Evolutionary conservation across 345 rosid species (phyloP).

Genomic region (Eucalyptus pauciflora): DNA sequence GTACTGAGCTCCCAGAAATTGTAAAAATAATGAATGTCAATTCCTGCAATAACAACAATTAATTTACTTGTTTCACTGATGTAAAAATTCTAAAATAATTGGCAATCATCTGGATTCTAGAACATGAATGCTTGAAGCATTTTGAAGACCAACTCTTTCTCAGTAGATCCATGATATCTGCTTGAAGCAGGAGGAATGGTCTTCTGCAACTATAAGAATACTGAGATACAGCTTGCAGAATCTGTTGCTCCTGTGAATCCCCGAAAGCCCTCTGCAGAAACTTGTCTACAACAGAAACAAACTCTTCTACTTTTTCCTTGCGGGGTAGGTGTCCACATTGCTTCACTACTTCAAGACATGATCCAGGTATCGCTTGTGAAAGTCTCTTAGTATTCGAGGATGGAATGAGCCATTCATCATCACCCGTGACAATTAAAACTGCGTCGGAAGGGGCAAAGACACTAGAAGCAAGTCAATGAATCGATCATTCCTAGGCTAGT

Average conservation of each 20-base stretch:
- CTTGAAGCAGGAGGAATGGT: background rate
- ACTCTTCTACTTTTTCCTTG: conserved; percentile 76
- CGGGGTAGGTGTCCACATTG: conserved; percentile 83
- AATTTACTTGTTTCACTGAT: background rate
- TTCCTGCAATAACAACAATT: background rate
- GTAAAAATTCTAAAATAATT: background rate
- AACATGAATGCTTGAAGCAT: background rate
- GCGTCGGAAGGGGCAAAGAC: background rate
- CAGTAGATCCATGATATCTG: background rate
- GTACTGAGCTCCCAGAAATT: background rate
- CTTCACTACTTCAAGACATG: conserved; percentile 50
- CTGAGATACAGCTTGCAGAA: conserved; percentile 1
- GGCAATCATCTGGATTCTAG: background rate
- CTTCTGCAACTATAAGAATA: background rate
- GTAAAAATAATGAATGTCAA: background rate
- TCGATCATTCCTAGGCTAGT: background rate
- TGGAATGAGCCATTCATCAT: conserved; percentile 67
- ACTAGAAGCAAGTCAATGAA: background rate
- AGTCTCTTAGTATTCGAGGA: conserved; percentile 79
- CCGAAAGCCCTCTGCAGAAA: conserved; percentile 47
- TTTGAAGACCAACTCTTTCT: background rate
- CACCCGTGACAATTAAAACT: conserved; percentile 73
- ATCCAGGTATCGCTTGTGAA: conserved; percentile 53
- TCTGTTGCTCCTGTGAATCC: conserved; percentile 12
- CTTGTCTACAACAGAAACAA: conserved; percentile 47